Base-by-base conservation (phyloP, 257 asterid species). In the Solanum sitiens region DNA sequence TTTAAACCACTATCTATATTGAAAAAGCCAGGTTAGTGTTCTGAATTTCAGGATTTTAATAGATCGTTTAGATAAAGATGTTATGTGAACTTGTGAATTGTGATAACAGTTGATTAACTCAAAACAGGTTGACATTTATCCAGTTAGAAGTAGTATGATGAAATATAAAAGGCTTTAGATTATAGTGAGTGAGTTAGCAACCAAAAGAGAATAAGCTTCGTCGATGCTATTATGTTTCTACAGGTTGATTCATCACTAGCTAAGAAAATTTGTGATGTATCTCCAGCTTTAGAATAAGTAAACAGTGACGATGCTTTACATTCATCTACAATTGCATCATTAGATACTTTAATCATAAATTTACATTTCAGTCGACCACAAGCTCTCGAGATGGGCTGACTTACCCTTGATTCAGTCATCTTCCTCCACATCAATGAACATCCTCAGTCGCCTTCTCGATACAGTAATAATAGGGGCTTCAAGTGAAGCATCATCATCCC, bases 391-490 rank as follows among this genome's bases (percentile, higher is more conserved):
- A 68, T 68, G 82, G 82, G 80, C 87, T 6, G 12, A 18, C 85
- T 47, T 73, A 73, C 50, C 82, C 82, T 13, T 30, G 72, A 21
- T 63, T 89, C 86, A 94, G 71, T 93, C 98, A 21, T 95, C 98
- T 11, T 96, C 99, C 50, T 95, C 98, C 14, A 88, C 83, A 89
- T 96, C 98, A 77, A 96, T 88, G 39, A 96, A 93, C 97, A 94
- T 93, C 89, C 97, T 91, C 67, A 89, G 87, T 63, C 92, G 94
- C 92, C 98, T 94, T 91, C 98, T 95, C 15, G 90, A 72, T 32
- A 85, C 89, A 86, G 90, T 76, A 30, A 79, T 61, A 37, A 87
- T 90, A 82, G 87, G 93, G 45, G 91, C 68, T 53, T 89, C 68
- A 85, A 73, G 86, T 27, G 87, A 86, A 42, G 89, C 89, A 10